Evolutionary conservation across 306 rosid genomes (phyloP).

Genomic region (Pterocarpus macrocarpus): DNA sequence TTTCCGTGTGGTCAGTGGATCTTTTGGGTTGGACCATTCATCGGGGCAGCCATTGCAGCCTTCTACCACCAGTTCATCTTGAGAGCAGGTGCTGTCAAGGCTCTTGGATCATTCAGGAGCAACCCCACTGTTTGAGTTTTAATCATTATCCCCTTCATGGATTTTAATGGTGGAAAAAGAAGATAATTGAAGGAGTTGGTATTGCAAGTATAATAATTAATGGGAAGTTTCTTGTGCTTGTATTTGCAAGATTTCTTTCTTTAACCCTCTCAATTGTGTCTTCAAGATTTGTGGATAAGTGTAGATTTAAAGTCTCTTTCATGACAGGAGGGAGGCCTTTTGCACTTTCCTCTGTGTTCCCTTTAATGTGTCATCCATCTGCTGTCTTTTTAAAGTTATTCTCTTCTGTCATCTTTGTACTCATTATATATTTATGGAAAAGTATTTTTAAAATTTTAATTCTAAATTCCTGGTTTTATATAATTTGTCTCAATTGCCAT

Average conservation of each 20-base stretch:
- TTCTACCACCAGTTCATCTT: slow-evolving; percentile 96
- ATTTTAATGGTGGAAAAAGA: slow-evolving; percentile 19
- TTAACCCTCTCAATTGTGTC: slow-evolving; percentile 39
- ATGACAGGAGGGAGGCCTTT: slow-evolving; percentile 50
- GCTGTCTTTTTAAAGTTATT: slow-evolving; percentile 37
- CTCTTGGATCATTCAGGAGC: slow-evolving; percentile 97
- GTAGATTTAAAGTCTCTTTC: slow-evolving; percentile 55
- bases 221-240: slow-evolving; percentile 37
- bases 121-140: slow-evolving; percentile 58
- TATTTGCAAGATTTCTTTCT: slow-evolving; percentile 35
- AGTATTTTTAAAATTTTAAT: neutral
- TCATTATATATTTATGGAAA: slow-evolving; percentile 44
- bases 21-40: slow-evolving; percentile 95
- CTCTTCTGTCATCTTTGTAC: slow-evolving; percentile 44
- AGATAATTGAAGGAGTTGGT: slow-evolving; percentile 41
- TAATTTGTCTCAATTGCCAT: neutral
- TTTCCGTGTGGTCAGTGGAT: slow-evolving; percentile 74
- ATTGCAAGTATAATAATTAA: slow-evolving; percentile 13
- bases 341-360: slow-evolving; percentile 55
- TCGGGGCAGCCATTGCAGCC: slow-evolving; percentile 94
- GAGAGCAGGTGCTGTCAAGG: slow-evolving; percentile 87
- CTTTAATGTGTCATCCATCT: slow-evolving; percentile 49
- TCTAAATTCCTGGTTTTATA: neutral
- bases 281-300: slow-evolving; percentile 50
- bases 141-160: slow-evolving; percentile 8